phyloP scores from a whole-genome alignment of 768 basidiomycete species.

The Mycena indigotica region DNA sequence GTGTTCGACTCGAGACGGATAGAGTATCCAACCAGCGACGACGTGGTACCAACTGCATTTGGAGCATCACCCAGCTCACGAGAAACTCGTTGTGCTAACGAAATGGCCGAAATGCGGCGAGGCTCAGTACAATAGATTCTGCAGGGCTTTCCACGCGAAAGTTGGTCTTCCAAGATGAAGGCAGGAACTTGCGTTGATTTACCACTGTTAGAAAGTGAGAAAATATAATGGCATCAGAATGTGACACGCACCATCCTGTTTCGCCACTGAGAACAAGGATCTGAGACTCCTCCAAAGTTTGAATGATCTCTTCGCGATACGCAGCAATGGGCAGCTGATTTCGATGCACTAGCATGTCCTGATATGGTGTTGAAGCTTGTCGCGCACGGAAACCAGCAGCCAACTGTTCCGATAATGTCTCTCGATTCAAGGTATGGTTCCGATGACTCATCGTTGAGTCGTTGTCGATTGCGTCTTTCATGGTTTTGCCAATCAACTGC shows the following conservation, averaged over 20 bases:
- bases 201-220: conserved; percentile 53
- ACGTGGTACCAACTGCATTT: conserved; percentile 72
- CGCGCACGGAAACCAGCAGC: conserved; percentile 62
- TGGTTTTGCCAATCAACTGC: conserved; percentile 27
- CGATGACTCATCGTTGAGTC: conserved; percentile 9
- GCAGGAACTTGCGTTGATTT: conserved; percentile 96
- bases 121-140: conserved; percentile 96
- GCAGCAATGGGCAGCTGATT: conserved; percentile 82
- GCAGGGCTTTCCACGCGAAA: conserved; percentile 78
- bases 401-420: conserved; percentile 50
- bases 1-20: conserved; percentile 91
- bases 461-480: conserved; percentile 24
- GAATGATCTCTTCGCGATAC: conserved; percentile 73
- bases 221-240: conserved; percentile 8
- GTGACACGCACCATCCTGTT: conserved; percentile 39
- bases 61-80: conserved; percentile 86
- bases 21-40: conserved; percentile 90
- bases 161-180: conserved; percentile 89
- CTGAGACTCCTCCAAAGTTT: conserved; percentile 71
- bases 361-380: conserved; percentile 66
- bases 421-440: conserved; percentile 18
- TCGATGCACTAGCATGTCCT: conserved; percentile 86
- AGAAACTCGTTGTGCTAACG: conserved; percentile 92
- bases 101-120: conserved; percentile 92
- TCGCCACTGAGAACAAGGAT: conserved; percentile 78